Evolutionary conservation across 495 filamentous ascomycete species (phyloP).

Genomic region (Chaetomidium leptoderma): DNA sequence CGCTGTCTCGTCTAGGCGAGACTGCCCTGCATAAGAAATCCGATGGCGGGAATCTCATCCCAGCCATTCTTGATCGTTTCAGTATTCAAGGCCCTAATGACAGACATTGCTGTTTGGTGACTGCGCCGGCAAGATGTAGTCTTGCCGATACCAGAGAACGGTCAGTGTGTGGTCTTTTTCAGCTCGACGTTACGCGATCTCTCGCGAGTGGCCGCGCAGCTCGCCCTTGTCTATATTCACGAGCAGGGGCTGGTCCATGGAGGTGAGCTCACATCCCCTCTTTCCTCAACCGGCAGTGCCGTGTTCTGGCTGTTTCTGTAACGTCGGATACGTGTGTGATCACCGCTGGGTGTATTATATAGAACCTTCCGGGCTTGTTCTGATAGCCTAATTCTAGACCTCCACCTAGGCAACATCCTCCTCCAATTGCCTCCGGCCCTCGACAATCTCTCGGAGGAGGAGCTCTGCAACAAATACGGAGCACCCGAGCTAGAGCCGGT

Average conservation of each 20-base stretch:
- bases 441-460: slow-evolving; percentile 28
- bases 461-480: slow-evolving; percentile 34
- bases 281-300: not conserved
- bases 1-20: slow-evolving; percentile 8
- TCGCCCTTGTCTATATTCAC: slow-evolving; percentile 34
- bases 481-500: slow-evolving; percentile 26
- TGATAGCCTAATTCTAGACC: slow-evolving; percentile 12
- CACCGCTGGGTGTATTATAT: too few relatives aligned
- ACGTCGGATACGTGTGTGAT: too few relatives aligned
- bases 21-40: not conserved
- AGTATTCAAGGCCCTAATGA: slow-evolving; percentile 42
- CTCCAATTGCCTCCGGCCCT: slow-evolving; percentile 36
- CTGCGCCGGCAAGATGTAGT: slow-evolving; percentile 27
- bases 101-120: slow-evolving; percentile 42
- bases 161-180: slow-evolving; percentile 36
- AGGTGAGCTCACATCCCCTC: slow-evolving; percentile 8
- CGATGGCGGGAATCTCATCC: slow-evolving; percentile 19
- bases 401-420: slow-evolving; percentile 39
- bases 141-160: slow-evolving; percentile 32
- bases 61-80: slow-evolving; percentile 41
- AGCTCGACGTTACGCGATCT: slow-evolving; percentile 40
- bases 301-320: too few relatives aligned
- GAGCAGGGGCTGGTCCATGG: slow-evolving; percentile 37
- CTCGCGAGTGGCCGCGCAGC: slow-evolving; percentile 42
- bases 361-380: not conserved